Evolutionary conservation across 495 filamentous ascomycete genomes (phyloP).

Genomic region (Physcia stellaris): DNA sequence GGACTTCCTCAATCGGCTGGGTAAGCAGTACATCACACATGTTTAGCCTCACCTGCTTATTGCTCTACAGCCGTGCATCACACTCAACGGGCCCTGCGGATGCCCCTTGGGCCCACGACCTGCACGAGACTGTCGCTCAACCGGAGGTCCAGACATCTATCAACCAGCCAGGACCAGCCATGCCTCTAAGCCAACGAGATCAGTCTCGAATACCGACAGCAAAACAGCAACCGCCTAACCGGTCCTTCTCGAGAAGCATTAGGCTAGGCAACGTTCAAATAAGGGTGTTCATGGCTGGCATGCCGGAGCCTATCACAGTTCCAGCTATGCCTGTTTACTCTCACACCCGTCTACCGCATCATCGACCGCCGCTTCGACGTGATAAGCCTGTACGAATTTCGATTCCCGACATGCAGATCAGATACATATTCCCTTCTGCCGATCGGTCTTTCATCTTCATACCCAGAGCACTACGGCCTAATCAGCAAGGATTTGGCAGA

Average conservation of each 20-base stretch:
- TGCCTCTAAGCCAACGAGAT: slow-evolving; percentile 8
- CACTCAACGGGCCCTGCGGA: slow-evolving; percentile 43
- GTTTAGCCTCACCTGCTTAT: slow-evolving; percentile 14
- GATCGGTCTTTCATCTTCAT: slow-evolving; percentile 98
- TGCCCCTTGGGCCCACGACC: slow-evolving; percentile 82
- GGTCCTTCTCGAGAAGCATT: slow-evolving; percentile 52
- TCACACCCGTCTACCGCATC: slow-evolving; percentile 87
- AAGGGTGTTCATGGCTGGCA: slow-evolving; percentile 61
- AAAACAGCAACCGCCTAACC: slow-evolving; percentile 41
- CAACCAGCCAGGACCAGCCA: slow-evolving; percentile 12
- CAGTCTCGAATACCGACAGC: slow-evolving; percentile 30
- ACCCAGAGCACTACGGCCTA: slow-evolving; percentile 80
- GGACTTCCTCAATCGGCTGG: slow-evolving; percentile 43
- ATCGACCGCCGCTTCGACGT: slow-evolving; percentile 83
- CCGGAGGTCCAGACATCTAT: slow-evolving; percentile 29
- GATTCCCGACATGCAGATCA: slow-evolving; percentile 58
- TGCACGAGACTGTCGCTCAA: slow-evolving; percentile 69
- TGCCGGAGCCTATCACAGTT: slow-evolving; percentile 58
- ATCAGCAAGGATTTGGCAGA: slow-evolving; percentile 68
- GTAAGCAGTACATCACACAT: slow-evolving; percentile 38
- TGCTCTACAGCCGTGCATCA: slow-evolving; percentile 27
- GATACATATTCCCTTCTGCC: slow-evolving; percentile 79
- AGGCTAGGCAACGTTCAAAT: slow-evolving; percentile 70
- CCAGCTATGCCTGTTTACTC: slow-evolving; percentile 62
- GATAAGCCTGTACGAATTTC: slow-evolving; percentile 96